Percentiles rank a stretch among this genome's conserved stretches.
phyloP scores from a whole-genome alignment of 139 green algal genomes.

The Ulvella scutata region DNA sequence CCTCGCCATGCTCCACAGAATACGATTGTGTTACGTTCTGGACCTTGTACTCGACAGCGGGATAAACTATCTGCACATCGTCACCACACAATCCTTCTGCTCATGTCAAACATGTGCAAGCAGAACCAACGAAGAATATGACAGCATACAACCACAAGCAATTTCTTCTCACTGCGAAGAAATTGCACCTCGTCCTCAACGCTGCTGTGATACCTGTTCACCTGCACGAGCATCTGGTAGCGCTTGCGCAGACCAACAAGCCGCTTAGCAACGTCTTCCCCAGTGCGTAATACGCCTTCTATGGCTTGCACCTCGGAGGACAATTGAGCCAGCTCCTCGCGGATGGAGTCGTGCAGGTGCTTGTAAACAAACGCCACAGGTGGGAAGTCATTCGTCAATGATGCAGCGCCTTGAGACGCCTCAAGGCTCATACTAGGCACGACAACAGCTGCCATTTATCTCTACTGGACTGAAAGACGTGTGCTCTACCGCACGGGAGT shows the following conservation, averaged over 20 bases:
- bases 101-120: background rate
- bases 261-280: background rate
- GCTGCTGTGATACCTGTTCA: conserved; percentile 82
- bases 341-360: conserved; percentile 71
- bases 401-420: too few relatives aligned
- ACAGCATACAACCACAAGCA: background rate
- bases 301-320: conserved; percentile 5
- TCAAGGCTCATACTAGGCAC: too few relatives aligned
- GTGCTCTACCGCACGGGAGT: too few relatives aligned
- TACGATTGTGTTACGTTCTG: conserved; percentile 81
- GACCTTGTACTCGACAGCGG: conserved; percentile 70
- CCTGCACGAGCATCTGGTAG: conserved; percentile 65
- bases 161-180: background rate
- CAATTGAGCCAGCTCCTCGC: conserved; percentile 47
- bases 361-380: conserved; percentile 69
- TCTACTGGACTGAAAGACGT: too few relatives aligned
- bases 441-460: too few relatives aligned
- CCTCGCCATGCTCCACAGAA: conserved; percentile 77
- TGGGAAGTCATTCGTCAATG: background rate
- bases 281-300: background rate
- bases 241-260: conserved; percentile 38
- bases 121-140: background rate
- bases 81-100: background rate
- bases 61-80: conserved; percentile 67
- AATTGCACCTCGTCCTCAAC: conserved; percentile 74